Base-by-base conservation (phyloP, 768 basidiomycete species). In the Suillus discolor region DNA sequence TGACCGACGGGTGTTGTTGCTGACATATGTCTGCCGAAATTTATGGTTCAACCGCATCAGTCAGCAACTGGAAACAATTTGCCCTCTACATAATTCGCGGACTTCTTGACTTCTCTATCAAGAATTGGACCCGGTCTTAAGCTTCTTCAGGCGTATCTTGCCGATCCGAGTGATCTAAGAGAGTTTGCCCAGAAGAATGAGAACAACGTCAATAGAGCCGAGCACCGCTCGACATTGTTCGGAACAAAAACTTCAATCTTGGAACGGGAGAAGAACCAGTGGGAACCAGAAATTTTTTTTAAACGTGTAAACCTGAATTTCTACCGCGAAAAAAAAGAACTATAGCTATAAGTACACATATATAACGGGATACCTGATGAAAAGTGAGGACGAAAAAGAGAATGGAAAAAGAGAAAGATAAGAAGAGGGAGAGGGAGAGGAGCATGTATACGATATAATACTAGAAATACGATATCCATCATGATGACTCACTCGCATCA, bases 321-420 rank as follows among this genome's bases (percentile, higher is more conserved):
- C 53, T 54, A 54, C 18, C 16, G 28, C 53, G 31, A 31, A 31
- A 28, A 31, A 54, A 23, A 47, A 12, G 5, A 23, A 25, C 51
- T 53, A 51, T 51, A 36, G 62, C 34, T 70, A 76, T 69, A 72
- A 77, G 69, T 76, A 76, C 76, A 75, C 34, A 68, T 71, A 65
- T 60, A 65, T 45, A 65, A 65, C 61, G 42, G 42, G 36, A n/a
- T 2, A 38, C n/a, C 15, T 28, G n/a, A 23, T 23, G 49, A 49
- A 12, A 45, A 45, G 45, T 45, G 45, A 45, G 47, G 23, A 49
- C 12, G 47, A 49, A 23, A 49, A 49, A 23, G 6, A 49, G 31
- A 7, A 45, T 20, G 44, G 44, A 5, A 11, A 71, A 71, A 64
- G 60, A 66, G 45, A 25, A 51, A 16, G 49, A 25, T 23, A 49